These are phyloP conservation scores for Rhodotorula graminis DNA, from an alignment of 768 basidiomycete species.

Conservation along the genomic window DNA sequence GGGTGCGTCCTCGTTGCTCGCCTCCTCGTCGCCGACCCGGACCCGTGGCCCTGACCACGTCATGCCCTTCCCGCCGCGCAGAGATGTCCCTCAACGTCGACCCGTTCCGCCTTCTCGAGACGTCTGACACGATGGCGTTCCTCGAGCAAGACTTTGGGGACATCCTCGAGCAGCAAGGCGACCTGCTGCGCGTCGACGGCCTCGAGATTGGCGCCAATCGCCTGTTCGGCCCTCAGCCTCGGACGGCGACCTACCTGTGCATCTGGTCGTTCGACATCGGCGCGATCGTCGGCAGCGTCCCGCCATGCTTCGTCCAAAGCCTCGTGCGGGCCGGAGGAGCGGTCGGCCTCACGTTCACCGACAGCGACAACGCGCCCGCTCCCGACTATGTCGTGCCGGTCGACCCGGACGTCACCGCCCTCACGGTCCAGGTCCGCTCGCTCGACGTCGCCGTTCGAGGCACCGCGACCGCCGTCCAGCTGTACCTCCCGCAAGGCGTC, in stretches of 20 bases:
- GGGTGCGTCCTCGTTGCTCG: constrained; percentile 54
- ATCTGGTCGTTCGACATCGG: constrained; percentile 86
- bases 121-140: constrained; percentile 46
- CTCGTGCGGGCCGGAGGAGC: constrained; percentile 57
- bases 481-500: constrained; percentile 58
- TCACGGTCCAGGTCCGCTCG: constrained; percentile 61
- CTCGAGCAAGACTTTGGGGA: constrained; percentile 23
- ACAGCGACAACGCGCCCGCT: constrained; percentile 61
- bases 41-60: background rate
- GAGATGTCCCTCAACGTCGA: constrained; percentile 77
- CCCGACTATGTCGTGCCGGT: constrained; percentile 62
- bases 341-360: constrained; percentile 67
- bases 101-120: constrained; percentile 57
- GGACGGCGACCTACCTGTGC: constrained; percentile 78
- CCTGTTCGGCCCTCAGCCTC: constrained; percentile 82
- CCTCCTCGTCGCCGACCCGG: too few species aligned
- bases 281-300: constrained; percentile 56
- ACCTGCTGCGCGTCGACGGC: constrained; percentile 41
- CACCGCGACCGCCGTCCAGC: constrained; percentile 58
- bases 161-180: background rate
- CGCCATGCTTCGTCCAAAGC: constrained; percentile 56
- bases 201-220: constrained; percentile 76
- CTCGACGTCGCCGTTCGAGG: constrained; percentile 59
- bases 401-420: constrained; percentile 85
- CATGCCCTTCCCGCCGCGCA: constrained; percentile 40